Percentiles rank a stretch among this genome's conserved stretches.
phyloP scores from a whole-genome alignment of 192 early-diverging fungal genomes.

The Gamsiella multidivaricata region DNA sequence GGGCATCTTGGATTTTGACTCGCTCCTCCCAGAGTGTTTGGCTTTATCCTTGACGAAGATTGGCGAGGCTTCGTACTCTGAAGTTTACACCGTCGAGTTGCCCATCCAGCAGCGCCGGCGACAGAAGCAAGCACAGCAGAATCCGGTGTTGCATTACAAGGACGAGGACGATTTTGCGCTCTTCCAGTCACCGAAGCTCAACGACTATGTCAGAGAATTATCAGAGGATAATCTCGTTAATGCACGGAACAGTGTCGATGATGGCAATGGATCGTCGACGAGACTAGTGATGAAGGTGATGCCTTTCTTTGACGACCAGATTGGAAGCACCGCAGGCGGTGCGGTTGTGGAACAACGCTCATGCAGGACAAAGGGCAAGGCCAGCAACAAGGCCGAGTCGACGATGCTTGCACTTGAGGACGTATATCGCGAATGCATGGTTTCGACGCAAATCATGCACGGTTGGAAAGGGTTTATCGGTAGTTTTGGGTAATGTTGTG shows the following conservation, averaged over 20 bases:
- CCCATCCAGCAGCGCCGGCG: constrained; percentile 8
- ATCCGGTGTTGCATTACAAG: not conserved
- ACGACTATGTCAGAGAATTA: constrained; percentile 19
- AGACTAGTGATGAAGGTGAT: constrained; percentile 84
- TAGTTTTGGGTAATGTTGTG: constrained; percentile 46
- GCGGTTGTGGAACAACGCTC: constrained; percentile 59
- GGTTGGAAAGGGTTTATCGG: constrained; percentile 51
- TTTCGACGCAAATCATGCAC: constrained; percentile 55
- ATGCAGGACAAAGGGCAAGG: constrained; percentile 73
- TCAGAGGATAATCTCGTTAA: constrained; percentile 23
- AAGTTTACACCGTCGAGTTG: constrained; percentile 71
- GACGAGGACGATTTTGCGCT: not conserved
- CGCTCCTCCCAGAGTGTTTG: constrained; percentile 25
- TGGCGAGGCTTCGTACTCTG: constrained; percentile 88
- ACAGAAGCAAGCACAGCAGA: not conserved
- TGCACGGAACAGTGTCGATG: constrained; percentile 7
- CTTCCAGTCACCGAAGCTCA: constrained; percentile 31
- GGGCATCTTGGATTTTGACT: constrained; percentile 36
- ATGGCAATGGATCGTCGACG: constrained; percentile 32
- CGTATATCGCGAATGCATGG: constrained; percentile 61
- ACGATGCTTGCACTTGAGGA: constrained; percentile 29
- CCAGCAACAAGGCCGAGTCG: not conserved
- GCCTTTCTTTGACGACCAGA: constrained; percentile 72
- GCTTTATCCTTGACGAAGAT: constrained; percentile 64
- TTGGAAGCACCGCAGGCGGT: constrained; percentile 49